Evolutionary conservation across 176 grass and related monocot genomes (phyloP).

Genomic region (Cenchrus purpureus): DNA sequence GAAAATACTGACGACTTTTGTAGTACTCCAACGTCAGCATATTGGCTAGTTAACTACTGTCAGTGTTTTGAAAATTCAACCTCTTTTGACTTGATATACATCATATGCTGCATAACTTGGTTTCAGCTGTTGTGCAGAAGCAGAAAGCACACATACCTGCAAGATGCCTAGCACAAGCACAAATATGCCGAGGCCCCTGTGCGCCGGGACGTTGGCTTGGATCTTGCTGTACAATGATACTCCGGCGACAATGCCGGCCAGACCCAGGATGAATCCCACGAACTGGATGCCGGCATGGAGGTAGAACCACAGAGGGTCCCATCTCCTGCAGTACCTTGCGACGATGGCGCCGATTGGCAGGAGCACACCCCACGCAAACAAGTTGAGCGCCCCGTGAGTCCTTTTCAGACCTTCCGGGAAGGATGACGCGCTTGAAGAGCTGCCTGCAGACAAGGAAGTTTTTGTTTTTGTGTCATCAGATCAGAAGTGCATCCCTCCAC

Average conservation of each 20-base stretch:
- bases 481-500: background rate
- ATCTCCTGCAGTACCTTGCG: constrained; percentile 77
- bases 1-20: background rate
- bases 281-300: constrained; percentile 84
- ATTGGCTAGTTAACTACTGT: background rate
- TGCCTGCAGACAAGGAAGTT: constrained; percentile 53
- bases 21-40: background rate
- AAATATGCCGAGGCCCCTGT: constrained; percentile 93
- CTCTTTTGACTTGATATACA: background rate
- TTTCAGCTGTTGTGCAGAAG: background rate
- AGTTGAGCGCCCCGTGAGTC: constrained; percentile 82
- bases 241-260: constrained; percentile 82
- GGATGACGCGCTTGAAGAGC: constrained; percentile 53
- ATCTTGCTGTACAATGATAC: constrained; percentile 79
- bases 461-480: background rate
- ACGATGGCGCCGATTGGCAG: constrained; percentile 84
- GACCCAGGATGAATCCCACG: constrained; percentile 77
- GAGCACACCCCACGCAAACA: constrained; percentile 92
- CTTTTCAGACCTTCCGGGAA: constrained; percentile 73
- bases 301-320: constrained; percentile 96
- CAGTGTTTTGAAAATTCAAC: background rate
- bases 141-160: constrained; percentile 56
- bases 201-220: constrained; percentile 72
- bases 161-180: constrained; percentile 87
- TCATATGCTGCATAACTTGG: background rate